Conservation (phyloP, 306 rosid genomes). For the Geum urbanum region DNA sequence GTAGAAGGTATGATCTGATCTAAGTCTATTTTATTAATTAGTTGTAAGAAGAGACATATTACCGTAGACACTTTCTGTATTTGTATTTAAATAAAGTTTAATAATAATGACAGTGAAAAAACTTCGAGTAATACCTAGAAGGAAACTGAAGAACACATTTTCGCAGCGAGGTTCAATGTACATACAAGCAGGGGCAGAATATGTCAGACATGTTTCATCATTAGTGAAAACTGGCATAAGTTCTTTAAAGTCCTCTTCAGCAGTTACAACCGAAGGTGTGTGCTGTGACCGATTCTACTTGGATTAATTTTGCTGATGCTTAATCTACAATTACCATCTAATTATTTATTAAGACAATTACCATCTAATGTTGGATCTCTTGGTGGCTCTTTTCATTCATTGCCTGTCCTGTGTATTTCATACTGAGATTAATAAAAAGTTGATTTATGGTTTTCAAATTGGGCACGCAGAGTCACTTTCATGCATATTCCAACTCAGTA, state of each 20-base stretch:
- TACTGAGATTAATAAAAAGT: not conserved
- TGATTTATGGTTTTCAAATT: slow-evolving; percentile 15
- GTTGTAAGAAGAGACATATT: not conserved
- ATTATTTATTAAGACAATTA: not conserved
- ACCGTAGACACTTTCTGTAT: not conserved
- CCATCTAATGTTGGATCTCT: not conserved
- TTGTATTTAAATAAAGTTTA: slow-evolving; percentile 8
- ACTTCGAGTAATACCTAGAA: slow-evolving; percentile 73
- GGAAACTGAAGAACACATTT: slow-evolving; percentile 63
- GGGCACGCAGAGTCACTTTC: slow-evolving; percentile 65
- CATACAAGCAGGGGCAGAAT: slow-evolving; percentile 74
- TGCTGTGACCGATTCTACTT: not conserved
- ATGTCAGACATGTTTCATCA: slow-evolving; percentile 69
- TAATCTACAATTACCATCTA: not conserved
- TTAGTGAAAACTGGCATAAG: slow-evolving; percentile 66
- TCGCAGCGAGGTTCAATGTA: slow-evolving; percentile 74
- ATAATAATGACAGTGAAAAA: slow-evolving; percentile 61
- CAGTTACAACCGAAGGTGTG: slow-evolving; percentile 65
- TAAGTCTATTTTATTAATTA: not conserved
- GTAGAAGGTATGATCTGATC: slow-evolving; percentile 65
- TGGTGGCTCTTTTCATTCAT: not conserved
- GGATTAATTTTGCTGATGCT: not conserved
- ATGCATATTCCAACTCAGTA: slow-evolving; percentile 74
- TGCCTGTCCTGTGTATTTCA: not conserved
- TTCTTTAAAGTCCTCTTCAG: slow-evolving; percentile 51